phyloP scores from a whole-genome alignment of 306 rosid genomes.

The Castanea sativa region DNA sequence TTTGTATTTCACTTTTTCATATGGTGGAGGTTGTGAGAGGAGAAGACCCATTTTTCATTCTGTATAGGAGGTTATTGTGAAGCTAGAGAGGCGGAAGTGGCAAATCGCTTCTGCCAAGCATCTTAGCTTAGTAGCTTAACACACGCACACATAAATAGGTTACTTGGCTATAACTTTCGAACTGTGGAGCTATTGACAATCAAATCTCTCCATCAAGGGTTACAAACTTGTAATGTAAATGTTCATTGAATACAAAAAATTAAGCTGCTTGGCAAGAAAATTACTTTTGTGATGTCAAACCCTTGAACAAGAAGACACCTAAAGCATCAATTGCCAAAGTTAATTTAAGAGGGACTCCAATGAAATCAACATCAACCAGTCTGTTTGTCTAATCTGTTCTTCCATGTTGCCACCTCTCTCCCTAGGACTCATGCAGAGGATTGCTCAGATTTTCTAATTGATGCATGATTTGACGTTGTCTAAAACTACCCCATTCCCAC shows the following conservation, averaged over 20 bases:
- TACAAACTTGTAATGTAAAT: background rate
- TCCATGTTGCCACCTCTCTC: conserved; percentile 51
- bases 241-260: background rate
- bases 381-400: conserved; percentile 44
- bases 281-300: conserved; percentile 53
- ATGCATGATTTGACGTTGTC: conserved; percentile 79
- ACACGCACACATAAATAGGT: too few species aligned
- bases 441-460: conserved; percentile 78
- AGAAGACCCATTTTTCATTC: too few species aligned
- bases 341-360: conserved; percentile 50
- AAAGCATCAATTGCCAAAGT: conserved; percentile 66
- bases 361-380: conserved; percentile 41
- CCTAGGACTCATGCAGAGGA: conserved; percentile 62
- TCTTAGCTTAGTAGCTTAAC: too few species aligned
- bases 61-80: too few species aligned
- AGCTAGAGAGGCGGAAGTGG: too few species aligned
- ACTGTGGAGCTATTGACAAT: background rate
- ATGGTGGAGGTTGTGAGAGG: too few species aligned
- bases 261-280: background rate
- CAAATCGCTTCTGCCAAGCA: too few species aligned
- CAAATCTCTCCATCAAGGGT: background rate
- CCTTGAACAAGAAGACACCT: conserved; percentile 58
- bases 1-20: too few species aligned
- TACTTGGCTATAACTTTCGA: background rate
- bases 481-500: too few species aligned